Base-by-base conservation (phyloP, 176 grass and related monocot species). In the Carex myosuroides region DNA sequence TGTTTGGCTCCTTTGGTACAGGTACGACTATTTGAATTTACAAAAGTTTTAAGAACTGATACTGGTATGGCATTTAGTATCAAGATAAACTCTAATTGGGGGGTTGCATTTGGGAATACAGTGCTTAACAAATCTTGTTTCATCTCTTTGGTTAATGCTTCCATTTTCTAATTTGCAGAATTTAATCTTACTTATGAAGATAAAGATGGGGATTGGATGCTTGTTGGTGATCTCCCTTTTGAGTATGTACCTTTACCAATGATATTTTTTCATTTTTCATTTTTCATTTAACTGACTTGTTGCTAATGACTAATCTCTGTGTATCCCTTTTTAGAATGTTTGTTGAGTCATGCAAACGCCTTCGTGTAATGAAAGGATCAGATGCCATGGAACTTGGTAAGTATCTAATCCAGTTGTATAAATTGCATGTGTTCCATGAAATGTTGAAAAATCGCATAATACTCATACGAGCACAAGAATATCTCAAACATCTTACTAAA, bases 141-240 rank as follows among this genome's bases (percentile, higher is more conserved):
- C 64, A 71, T 50, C 5, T 84, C 37, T 84, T 59, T 56, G n/a
- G 33, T 54, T 79, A 70, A 77, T 53, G 44, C 33, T 84, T 70
- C 29, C 17, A 88, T 63, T 30, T 46, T 63, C 37, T 64, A 80
- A 65, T 82, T 84, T 62, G 82, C 73, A 62, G 87, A 88, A 84
- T 88, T 84, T 64, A 83, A 85, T 32, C 62, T 84, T 12, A 88
- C 87, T 11, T 88, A 57, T 44, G 87, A 88, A 81, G 87, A 88
- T 64, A 88, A 88, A 60, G 87, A 88, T 62, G 82, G 87, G 37
- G 87, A 88, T 52, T 88, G 87, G 87, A 88, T 88, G 87, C 87
- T 88, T 56, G 87, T 85, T 22, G 87, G 87, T 24, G 87, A 88
- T 81, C 82, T 88, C 29, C 87, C 87, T 8, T 88, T 83, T 18